phyloP scores from a whole-genome alignment of 1,139 yeast species.

The Eremothecium gossypii region DNA sequence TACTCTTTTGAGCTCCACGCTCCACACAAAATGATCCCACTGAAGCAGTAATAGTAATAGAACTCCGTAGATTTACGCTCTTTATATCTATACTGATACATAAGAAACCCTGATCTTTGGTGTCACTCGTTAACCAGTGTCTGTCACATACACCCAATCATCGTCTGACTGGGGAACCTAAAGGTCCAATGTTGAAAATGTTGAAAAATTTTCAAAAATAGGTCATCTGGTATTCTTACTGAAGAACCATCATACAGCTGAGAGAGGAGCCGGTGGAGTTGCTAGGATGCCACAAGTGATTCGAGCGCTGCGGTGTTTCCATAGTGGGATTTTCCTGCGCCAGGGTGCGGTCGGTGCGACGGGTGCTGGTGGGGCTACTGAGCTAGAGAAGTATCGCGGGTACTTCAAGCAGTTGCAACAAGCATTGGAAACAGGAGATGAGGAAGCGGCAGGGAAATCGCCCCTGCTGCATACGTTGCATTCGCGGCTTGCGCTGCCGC shows the following conservation, averaged over 20 bases:
- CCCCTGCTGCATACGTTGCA: slow-evolving; percentile 76
- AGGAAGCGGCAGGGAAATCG: slow-evolving; percentile 43
- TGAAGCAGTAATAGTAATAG: too few relatives aligned
- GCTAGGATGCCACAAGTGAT: not conserved
- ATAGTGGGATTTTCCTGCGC: not conserved
- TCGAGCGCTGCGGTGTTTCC: slow-evolving; percentile 1
- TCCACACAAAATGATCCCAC: not conserved
- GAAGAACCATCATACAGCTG: too few relatives aligned
- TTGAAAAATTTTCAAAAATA: too few relatives aligned
- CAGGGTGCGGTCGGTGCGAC: not conserved
- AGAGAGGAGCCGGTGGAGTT: not conserved
- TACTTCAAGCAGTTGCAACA: slow-evolving; percentile 19
- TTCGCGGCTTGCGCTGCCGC: slow-evolving; percentile 57
- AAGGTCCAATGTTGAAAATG: too few relatives aligned
- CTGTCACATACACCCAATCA: too few relatives aligned
- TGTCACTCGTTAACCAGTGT: too few relatives aligned
- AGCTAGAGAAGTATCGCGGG: slow-evolving; percentile 17
- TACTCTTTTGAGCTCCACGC: slow-evolving; percentile 3
- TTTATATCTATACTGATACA: too few relatives aligned
- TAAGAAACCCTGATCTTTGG: too few relatives aligned
- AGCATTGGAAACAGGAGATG: slow-evolving; percentile 29
- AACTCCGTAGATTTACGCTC: too few relatives aligned
- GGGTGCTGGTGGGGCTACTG: slow-evolving; percentile 1
- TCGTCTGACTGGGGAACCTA: too few relatives aligned
- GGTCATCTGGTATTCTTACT: too few relatives aligned